Percentiles rank a stretch among this genome's conserved stretches.
These are phyloP conservation scores for Gymnopilus dilepis DNA, from an alignment of 768 basidiomycete genomes.

Conservation along the genomic window DNA sequence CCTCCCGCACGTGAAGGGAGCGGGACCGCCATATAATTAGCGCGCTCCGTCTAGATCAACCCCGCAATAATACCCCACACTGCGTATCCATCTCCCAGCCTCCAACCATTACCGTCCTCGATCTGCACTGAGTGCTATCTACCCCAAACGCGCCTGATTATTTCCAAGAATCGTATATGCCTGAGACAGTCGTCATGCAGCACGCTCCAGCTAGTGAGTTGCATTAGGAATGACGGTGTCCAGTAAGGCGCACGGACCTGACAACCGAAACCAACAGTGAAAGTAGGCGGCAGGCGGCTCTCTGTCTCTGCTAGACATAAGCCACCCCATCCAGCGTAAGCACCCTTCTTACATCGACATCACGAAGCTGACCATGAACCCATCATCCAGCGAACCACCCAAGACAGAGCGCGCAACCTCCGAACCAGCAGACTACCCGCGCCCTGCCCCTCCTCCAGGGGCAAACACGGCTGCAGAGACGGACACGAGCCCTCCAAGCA, in stretches of 20 bases:
- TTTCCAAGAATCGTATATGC: neutral
- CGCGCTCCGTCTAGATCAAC: neutral
- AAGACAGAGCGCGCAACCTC: constrained; percentile 13
- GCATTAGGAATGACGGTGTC: no score
- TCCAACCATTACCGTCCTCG: neutral
- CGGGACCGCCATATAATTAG: neutral
- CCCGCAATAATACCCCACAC: neutral
- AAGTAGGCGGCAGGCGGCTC: constrained; percentile 58
- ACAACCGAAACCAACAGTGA: constrained; percentile 32
- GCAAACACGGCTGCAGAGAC: constrained; percentile 28
- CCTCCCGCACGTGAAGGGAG: neutral
- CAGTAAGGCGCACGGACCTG: neutral
- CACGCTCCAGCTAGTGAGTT: constrained; percentile 1
- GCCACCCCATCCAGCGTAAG: constrained; percentile 39
- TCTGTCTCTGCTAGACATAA: constrained; percentile 49
- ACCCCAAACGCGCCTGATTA: no score
- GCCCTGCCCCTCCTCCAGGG: constrained; percentile 46
- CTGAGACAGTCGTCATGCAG: neutral
- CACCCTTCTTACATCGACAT: neutral
- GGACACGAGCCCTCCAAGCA: neutral
- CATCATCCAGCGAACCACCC: neutral
- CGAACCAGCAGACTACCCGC: constrained; percentile 47
- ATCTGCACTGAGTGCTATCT: no score
- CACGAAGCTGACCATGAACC: neutral
- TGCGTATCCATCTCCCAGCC: neutral